phyloP scores from a whole-genome alignment of 148 eudicot species.

The Euryodendron excelsum region DNA sequence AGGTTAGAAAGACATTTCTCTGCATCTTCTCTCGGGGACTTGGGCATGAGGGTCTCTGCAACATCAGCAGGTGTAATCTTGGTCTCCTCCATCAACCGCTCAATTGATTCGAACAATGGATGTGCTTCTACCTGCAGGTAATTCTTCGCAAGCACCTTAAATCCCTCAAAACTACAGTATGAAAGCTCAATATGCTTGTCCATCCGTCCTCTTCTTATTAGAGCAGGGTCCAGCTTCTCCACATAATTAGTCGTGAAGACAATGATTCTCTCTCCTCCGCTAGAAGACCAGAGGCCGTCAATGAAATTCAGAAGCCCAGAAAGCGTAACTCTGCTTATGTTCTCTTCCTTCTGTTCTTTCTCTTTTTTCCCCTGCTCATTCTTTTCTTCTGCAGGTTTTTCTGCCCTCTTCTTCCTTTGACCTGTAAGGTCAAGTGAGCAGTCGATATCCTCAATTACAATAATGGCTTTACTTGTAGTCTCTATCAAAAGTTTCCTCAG shows the following conservation, averaged over 20 bases:
- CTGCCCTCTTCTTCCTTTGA: slow-evolving; percentile 35
- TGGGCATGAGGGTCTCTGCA: slow-evolving; percentile 52
- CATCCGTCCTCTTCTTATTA: slow-evolving; percentile 58
- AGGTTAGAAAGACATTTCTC: slow-evolving; percentile 33
- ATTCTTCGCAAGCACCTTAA: slow-evolving; percentile 51
- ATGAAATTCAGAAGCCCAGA: slow-evolving; percentile 45
- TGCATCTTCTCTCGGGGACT: slow-evolving; percentile 25
- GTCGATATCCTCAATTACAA: slow-evolving; percentile 60
- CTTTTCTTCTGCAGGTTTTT: slow-evolving; percentile 16
- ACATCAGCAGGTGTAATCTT: slow-evolving; percentile 49
- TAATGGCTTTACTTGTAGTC: slow-evolving; percentile 45
- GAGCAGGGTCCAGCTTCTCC: slow-evolving; percentile 62
- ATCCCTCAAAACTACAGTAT: slow-evolving; percentile 50
- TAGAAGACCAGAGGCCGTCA: slow-evolving; percentile 55
- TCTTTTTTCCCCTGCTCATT: slow-evolving; percentile 19
- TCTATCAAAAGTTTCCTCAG: slow-evolving; percentile 45
- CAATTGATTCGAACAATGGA: slow-evolving; percentile 36
- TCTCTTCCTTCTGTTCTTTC: slow-evolving; percentile 16
- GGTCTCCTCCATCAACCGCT: slow-evolving; percentile 27
- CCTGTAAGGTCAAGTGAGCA: slow-evolving; percentile 52
- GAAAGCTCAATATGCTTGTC: slow-evolving; percentile 60
- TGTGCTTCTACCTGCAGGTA: slow-evolving; percentile 44
- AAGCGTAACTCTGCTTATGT: slow-evolving; percentile 31
- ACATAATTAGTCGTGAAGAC: slow-evolving; percentile 58
- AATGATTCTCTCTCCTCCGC: slow-evolving; percentile 54